A percentile compares a stretch with the other conserved stretches of the same genome.
Evolutionary conservation across 2,329 filamentous ascomycete species (phyloP).

Genomic region (Parafenestella ontariensis): DNA sequence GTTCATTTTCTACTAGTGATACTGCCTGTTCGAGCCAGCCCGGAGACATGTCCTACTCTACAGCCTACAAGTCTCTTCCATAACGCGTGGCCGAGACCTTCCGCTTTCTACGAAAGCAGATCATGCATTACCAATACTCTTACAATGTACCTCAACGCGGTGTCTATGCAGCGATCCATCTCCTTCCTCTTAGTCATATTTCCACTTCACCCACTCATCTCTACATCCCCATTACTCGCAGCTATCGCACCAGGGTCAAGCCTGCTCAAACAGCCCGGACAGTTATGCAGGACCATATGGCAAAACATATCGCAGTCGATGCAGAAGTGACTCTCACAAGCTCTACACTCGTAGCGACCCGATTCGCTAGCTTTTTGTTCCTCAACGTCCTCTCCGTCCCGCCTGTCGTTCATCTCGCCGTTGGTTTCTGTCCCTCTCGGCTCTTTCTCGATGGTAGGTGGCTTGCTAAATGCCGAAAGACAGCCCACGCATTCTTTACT

Average conservation of each 20-base stretch:
- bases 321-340: constrained; percentile 92
- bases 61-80: background rate
- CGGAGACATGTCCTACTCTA: no score
- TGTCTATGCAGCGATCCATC: no score
- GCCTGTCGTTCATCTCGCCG: constrained; percentile 18
- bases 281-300: constrained; percentile 94
- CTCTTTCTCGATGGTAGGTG: constrained; percentile 21
- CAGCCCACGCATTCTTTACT: constrained; percentile 77
- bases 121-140: no score
- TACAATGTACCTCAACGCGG: no score
- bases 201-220: constrained; percentile 38
- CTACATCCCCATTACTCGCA: constrained; percentile 34
- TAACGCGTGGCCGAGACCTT: no score
- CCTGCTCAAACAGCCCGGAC: constrained; percentile 78
- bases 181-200: no score
- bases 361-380: constrained; percentile 72
- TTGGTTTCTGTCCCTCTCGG: constrained; percentile 17
- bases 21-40: background rate
- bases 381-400: constrained; percentile 42
- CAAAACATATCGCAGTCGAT: constrained; percentile 97
- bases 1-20: background rate
- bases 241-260: constrained; percentile 24
- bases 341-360: constrained; percentile 84
- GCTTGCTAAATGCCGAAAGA: constrained; percentile 70
- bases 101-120: no score